phyloP scores from a whole-genome alignment of 331 rosid genomes.

The Ulmus americana region DNA sequence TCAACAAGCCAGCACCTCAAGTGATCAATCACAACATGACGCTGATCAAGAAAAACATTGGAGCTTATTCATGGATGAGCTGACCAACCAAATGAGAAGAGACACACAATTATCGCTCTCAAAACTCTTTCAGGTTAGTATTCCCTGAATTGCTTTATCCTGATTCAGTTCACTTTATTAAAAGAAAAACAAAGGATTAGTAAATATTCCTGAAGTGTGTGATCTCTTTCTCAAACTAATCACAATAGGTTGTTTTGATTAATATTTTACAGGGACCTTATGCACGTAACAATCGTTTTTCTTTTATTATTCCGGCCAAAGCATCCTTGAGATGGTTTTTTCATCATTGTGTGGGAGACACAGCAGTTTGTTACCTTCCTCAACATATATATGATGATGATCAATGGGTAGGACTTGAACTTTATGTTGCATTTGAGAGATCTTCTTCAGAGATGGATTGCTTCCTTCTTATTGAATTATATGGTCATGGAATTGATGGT shows the following conservation, averaged over 20 bases:
- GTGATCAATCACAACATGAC: background rate
- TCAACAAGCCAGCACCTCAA: background rate
- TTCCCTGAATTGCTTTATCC: background rate
- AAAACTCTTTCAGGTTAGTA: background rate
- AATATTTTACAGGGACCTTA: background rate
- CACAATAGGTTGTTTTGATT: background rate
- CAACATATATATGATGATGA: background rate
- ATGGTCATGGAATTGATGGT: slow-evolving; percentile 1
- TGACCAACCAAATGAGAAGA: background rate
- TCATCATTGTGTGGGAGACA: background rate
- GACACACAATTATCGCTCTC: background rate
- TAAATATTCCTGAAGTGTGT: background rate
- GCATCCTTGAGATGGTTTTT: background rate
- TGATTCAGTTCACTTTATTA: background rate
- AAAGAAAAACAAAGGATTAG: too few species aligned
- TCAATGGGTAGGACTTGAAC: background rate
- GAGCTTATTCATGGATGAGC: background rate
- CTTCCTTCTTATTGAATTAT: background rate
- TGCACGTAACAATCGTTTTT: background rate
- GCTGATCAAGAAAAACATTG: background rate
- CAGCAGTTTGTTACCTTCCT: background rate
- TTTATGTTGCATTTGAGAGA: background rate
- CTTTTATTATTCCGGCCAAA: background rate
- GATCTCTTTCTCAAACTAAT: background rate
- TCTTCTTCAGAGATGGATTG: background rate